Evolutionary conservation across 257 asterid species (phyloP).

Genomic region (Jasminum sambac): DNA sequence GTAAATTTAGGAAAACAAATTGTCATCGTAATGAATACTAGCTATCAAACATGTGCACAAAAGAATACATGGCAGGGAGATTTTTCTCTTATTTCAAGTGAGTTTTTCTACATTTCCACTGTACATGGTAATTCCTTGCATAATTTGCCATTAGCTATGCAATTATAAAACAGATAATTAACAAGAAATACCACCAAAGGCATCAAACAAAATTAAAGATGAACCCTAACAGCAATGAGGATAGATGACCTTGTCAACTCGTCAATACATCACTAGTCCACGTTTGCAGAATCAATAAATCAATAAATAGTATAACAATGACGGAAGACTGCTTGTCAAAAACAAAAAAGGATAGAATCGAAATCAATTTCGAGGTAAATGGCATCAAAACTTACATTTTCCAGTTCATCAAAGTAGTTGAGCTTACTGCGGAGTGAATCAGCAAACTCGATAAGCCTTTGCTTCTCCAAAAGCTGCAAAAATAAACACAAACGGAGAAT

Average conservation of each 20-base stretch:
- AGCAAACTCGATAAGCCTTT: constrained; percentile 84
- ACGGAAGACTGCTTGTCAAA: constrained; percentile 15
- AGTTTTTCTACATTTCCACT: neutral
- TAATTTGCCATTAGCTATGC: constrained; percentile 3
- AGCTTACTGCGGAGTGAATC: constrained; percentile 96
- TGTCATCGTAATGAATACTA: neutral
- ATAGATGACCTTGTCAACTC: neutral
- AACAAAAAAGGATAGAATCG: constrained; percentile 1
- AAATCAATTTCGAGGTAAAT: constrained; percentile 30
- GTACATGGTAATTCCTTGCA: constrained; percentile 8
- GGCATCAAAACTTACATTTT: constrained; percentile 76
- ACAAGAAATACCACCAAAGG: neutral
- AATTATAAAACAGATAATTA: constrained; percentile 3
- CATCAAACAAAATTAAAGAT: constrained; percentile 3
- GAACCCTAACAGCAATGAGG: neutral
- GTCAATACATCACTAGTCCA: constrained; percentile 11
- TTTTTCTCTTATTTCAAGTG: neutral
- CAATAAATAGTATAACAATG: constrained; percentile 8
- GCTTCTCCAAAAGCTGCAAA: constrained; percentile 94
- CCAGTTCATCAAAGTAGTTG: constrained; percentile 96
- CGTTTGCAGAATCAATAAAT: constrained; percentile 4
- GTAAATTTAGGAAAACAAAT: neutral
- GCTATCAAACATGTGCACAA: neutral
- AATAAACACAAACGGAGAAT: constrained; percentile 29
- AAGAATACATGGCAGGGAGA: neutral